Conservation (phyloP, 352 stramenopile genomes). For the Aphanomyces cochlioides region DNA sequence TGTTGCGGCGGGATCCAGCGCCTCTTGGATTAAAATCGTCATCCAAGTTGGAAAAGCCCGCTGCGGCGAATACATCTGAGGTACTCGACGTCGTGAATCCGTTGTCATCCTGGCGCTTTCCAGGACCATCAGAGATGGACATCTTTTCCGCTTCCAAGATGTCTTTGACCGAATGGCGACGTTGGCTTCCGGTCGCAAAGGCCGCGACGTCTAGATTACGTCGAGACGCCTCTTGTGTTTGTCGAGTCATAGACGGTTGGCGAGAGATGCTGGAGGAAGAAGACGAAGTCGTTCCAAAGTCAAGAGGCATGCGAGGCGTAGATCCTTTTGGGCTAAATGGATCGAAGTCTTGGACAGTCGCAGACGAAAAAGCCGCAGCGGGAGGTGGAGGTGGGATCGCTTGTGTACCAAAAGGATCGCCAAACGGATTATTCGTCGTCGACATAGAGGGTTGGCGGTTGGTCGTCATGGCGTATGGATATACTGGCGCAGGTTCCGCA, state of each 20-base stretch:
- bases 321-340: conserved; percentile 63
- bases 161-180: conserved; percentile 20
- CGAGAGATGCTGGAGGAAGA: conserved; percentile 37
- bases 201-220: conserved; percentile 50
- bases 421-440: conserved; percentile 11
- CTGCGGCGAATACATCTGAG: conserved; percentile 56
- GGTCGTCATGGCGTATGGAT: background rate
- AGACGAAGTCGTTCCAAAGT: conserved; percentile 33
- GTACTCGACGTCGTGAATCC: conserved; percentile 56
- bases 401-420: conserved; percentile 11
- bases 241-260: conserved; percentile 46
- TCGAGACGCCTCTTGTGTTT: conserved; percentile 60
- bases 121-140: background rate
- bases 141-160: conserved; percentile 29
- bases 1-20: conserved; percentile 1
- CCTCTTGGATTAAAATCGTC: conserved; percentile 36
- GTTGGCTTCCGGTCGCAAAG: conserved; percentile 33
- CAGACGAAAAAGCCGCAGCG: conserved; percentile 25
- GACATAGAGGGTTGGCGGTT: background rate
- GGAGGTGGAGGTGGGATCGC: conserved; percentile 2
- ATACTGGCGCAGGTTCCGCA: background rate
- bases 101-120: conserved; percentile 42
- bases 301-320: conserved; percentile 53
- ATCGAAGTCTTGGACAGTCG: conserved; percentile 69
- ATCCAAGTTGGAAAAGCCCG: conserved; percentile 62